These are phyloP conservation scores for Agrocybe pediades DNA, from an alignment of 768 basidiomycete species.

Conservation along the genomic window DNA sequence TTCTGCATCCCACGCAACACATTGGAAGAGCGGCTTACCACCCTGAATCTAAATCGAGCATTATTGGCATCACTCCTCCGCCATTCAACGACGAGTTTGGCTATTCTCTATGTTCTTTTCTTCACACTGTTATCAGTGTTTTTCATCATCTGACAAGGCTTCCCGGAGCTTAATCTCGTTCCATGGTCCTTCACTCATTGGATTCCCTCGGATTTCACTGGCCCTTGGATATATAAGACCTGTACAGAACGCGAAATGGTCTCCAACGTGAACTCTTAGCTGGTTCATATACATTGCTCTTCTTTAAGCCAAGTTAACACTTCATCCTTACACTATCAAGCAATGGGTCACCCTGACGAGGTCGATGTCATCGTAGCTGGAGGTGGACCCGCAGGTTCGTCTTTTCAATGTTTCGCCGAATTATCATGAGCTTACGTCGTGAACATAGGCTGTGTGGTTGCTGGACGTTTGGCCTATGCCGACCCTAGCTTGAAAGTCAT, in stretches of 20 bases:
- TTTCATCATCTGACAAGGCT: slow-evolving; percentile 23
- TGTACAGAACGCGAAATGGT: background rate
- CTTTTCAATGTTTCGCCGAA: background rate
- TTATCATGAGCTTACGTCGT: background rate
- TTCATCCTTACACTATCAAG: slow-evolving; percentile 1
- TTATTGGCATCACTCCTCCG: slow-evolving; percentile 11
- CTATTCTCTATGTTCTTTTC: slow-evolving; percentile 10
- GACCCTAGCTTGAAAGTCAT: slow-evolving; percentile 75
- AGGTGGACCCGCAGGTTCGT: slow-evolving; percentile 63
- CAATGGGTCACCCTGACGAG: slow-evolving; percentile 63
- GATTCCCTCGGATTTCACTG: slow-evolving; percentile 19
- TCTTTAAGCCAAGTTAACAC: slow-evolving; percentile 5
- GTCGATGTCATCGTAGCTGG: slow-evolving; percentile 73
- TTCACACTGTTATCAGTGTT: slow-evolving; percentile 23
- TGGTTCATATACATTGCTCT: slow-evolving; percentile 6
- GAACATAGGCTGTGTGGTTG: slow-evolving; percentile 59
- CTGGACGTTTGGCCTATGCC: slow-evolving; percentile 69
- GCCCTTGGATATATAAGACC: slow-evolving; percentile 16
- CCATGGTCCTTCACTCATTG: slow-evolving; percentile 8
- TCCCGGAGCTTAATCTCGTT: slow-evolving; percentile 11
- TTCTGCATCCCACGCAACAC: slow-evolving; percentile 15
- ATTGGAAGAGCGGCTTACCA: slow-evolving; percentile 10
- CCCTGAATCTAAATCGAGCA: slow-evolving; percentile 18
- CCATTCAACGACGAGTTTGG: slow-evolving; percentile 9
- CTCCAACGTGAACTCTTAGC: slow-evolving; percentile 11